phyloP scores from a whole-genome alignment of 2,329 filamentous ascomycete species.

The Capronia coronata region DNA sequence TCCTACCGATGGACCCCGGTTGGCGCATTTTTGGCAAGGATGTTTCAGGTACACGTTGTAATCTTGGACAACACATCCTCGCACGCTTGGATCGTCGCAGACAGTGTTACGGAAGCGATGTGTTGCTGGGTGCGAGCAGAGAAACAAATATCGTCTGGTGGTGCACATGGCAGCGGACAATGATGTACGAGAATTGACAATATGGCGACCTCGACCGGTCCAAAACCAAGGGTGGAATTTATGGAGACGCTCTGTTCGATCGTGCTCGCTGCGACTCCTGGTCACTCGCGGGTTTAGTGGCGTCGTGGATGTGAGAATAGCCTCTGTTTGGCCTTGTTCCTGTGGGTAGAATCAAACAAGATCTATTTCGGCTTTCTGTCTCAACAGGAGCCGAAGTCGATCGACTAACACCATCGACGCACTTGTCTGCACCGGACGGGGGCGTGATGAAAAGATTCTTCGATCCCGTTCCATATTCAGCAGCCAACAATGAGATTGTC shows the following conservation, averaged over 20 bases:
- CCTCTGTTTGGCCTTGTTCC: no score
- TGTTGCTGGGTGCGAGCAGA: conserved; percentile 24
- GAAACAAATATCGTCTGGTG: conserved; percentile 16
- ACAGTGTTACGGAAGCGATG: conserved; percentile 20
- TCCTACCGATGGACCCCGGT: background rate
- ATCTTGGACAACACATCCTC: conserved; percentile 15
- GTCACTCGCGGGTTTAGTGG: no score
- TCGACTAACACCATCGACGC: no score
- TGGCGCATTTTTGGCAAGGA: conserved; percentile 18
- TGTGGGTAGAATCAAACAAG: no score
- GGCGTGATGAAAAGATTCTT: background rate
- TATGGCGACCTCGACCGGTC: background rate
- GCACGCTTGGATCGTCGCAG: conserved; percentile 11
- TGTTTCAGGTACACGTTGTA: conserved; percentile 9
- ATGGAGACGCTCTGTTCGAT: no score
- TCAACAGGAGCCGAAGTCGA: no score
- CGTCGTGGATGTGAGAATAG: no score
- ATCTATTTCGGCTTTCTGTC: no score
- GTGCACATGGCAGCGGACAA: conserved; percentile 20
- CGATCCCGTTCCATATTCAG: background rate
- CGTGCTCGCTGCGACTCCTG: no score
- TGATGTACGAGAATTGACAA: background rate
- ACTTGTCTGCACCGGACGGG: no score
- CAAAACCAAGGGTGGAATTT: background rate
- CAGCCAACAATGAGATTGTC: background rate